Percentiles rank a stretch among this genome's conserved stretches.
Evolutionary conservation across 495 filamentous ascomycete species (phyloP).

Genomic region (Xylaria longipes): DNA sequence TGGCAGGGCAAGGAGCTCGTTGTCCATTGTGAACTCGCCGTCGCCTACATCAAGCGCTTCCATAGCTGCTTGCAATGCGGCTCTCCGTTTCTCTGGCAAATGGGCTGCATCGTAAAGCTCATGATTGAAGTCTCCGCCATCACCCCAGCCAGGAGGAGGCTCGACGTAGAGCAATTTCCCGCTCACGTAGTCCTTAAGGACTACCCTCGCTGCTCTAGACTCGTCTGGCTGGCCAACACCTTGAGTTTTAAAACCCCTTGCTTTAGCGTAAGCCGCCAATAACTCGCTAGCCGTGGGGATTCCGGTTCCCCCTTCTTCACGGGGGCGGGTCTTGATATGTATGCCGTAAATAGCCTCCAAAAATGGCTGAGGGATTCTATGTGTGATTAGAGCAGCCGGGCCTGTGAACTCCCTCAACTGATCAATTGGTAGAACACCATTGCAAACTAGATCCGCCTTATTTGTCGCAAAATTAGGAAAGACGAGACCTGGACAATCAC

Average conservation of each 20-base stretch:
- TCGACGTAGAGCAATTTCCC: constrained; percentile 93
- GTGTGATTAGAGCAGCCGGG: constrained; percentile 83
- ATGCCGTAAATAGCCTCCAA: constrained; percentile 93
- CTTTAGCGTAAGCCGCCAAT: constrained; percentile 82
- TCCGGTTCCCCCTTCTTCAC: constrained; percentile 94
- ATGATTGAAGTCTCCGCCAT: constrained; percentile 79
- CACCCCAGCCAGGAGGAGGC: constrained; percentile 79
- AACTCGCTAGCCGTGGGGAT: constrained; percentile 87
- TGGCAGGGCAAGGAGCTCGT: constrained; percentile 54
- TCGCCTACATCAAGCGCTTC: constrained; percentile 50
- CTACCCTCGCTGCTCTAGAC: constrained; percentile 84
- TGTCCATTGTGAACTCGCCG: constrained; percentile 48
- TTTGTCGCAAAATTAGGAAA: constrained; percentile 98
- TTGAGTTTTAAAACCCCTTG: constrained; percentile 85
- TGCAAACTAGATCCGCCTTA: constrained; percentile 95
- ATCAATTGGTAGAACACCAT: constrained; percentile 95
- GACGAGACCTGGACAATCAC: constrained; percentile 98
- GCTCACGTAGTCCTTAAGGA: constrained; percentile 97
- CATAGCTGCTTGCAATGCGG: constrained; percentile 59
- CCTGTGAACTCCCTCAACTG: constrained; percentile 95
- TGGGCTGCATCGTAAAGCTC: constrained; percentile 85
- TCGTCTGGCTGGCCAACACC: constrained; percentile 92
- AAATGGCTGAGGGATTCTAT: constrained; percentile 88
- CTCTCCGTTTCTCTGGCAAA: constrained; percentile 74
- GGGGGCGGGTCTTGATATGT: constrained; percentile 77